Conservation (phyloP, 179 eudicot genomes). For the Carnegiea gigantea region DNA sequence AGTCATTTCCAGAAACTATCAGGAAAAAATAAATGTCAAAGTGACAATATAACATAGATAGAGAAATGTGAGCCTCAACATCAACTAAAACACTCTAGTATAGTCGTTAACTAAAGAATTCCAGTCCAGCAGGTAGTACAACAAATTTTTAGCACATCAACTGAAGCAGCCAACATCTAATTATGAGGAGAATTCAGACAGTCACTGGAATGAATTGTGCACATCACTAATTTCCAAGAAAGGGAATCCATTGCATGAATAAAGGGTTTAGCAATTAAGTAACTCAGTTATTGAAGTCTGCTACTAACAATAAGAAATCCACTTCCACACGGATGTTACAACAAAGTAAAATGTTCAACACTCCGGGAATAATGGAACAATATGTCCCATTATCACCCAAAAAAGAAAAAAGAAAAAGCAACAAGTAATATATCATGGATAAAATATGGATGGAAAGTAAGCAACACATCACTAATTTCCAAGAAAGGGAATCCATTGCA, state of each 20-base stretch:
- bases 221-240: not conserved
- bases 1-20: not conserved
- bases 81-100: not conserved
- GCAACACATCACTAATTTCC: not conserved
- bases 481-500: not conserved
- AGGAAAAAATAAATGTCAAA: not conserved
- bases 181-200: not conserved
- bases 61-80: not conserved
- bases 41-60: not conserved
- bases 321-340: no score
- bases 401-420: no score
- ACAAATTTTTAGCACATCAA: not conserved
- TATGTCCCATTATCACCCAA: no score
- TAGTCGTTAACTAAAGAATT: not conserved
- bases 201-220: not conserved
- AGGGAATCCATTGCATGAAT: not conserved
- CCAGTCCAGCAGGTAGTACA: not conserved
- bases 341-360: no score
- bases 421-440: no score
- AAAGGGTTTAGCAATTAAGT: no score
- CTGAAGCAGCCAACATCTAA: no score
- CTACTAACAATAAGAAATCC: no score
- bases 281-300: no score
- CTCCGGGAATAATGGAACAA: no score
- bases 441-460: no score